These are phyloP conservation scores for Endothia cerciana DNA, from an alignment of 2,329 filamentous ascomycete species.

Conservation along the genomic window DNA sequence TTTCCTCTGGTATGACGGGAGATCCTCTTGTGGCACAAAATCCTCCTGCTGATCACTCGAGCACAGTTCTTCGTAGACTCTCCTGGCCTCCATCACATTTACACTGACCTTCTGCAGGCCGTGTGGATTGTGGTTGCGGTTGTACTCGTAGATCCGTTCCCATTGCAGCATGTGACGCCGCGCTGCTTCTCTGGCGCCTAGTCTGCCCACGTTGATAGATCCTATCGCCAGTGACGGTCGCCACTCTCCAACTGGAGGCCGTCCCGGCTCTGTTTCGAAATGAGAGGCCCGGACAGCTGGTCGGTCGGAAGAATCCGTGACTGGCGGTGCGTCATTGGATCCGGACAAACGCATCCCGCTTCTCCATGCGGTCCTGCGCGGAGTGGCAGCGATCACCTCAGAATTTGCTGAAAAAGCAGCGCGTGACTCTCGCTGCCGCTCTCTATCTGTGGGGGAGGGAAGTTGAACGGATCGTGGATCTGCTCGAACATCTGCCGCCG, in stretches of 20 bases:
- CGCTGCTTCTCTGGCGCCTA: slow-evolving; percentile 43
- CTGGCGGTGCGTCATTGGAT: background rate
- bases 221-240: slow-evolving; percentile 42
- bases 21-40: background rate
- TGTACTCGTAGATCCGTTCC: slow-evolving; percentile 28
- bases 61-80: slow-evolving; percentile 17
- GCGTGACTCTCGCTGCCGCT: slow-evolving; percentile 6
- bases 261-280: slow-evolving; percentile 19
- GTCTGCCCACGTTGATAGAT: slow-evolving; percentile 40
- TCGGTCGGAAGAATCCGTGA: background rate
- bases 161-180: slow-evolving; percentile 43
- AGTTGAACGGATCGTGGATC: no score
- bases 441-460: background rate
- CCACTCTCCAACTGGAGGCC: slow-evolving; percentile 36
- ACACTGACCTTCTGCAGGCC: slow-evolving; percentile 2
- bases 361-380: slow-evolving; percentile 13
- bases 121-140: background rate
- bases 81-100: slow-evolving; percentile 3
- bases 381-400: slow-evolving; percentile 6
- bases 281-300: background rate
- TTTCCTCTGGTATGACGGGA: slow-evolving; percentile 35
- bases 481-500: background rate
- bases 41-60: slow-evolving; percentile 16
- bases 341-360: background rate
- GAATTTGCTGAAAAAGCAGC: slow-evolving; percentile 10